phyloP scores from a whole-genome alignment of 225 moss, liverwort and hornwort species.

The Rhytidiadelphus loreus region DNA sequence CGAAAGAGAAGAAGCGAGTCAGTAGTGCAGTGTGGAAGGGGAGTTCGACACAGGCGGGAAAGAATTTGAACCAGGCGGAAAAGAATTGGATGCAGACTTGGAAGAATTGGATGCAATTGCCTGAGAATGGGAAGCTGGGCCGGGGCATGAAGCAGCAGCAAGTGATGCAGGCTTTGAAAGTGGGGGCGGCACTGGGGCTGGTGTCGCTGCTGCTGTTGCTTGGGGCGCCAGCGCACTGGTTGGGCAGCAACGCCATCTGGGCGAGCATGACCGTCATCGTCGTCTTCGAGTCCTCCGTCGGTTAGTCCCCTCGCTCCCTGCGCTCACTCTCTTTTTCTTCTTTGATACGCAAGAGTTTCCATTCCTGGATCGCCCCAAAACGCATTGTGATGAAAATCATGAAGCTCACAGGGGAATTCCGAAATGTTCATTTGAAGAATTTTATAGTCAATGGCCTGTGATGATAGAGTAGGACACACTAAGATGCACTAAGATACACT shows the following conservation, averaged over 20 bases:
- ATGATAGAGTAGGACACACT: no score
- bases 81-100: background rate
- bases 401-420: background rate
- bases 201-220: background rate
- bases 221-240: background rate
- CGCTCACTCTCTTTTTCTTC: background rate
- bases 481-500: no score
- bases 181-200: background rate
- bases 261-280: background rate
- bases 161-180: background rate
- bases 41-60: background rate
- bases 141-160: background rate
- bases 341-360: background rate
- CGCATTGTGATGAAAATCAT: background rate
- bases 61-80: background rate
- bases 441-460: no score
- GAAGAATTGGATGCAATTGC: background rate
- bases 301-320: background rate
- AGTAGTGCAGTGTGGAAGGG: background rate
- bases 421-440: no score
- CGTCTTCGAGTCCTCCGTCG: background rate
- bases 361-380: background rate
- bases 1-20: background rate
- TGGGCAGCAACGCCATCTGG: background rate
- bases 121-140: background rate